Percentiles rank a stretch among this genome's conserved stretches.
These are phyloP conservation scores for Lathyrus tuberosus DNA, from an alignment of 306 rosid genomes.

Conservation along the genomic window DNA sequence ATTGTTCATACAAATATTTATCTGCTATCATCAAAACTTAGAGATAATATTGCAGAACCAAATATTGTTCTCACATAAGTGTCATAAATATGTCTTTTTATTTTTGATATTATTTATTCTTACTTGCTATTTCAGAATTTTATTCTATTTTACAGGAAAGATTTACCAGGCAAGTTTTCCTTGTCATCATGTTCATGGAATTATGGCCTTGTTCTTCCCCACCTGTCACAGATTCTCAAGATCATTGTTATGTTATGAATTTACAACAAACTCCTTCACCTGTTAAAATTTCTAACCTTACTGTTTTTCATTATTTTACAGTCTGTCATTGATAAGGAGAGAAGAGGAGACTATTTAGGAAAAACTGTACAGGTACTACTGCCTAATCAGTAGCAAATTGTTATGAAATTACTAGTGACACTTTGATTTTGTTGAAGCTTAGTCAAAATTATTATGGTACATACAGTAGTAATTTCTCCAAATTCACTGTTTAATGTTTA, in stretches of 20 bases:
- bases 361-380: slow-evolving; percentile 78
- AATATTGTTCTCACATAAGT: no score
- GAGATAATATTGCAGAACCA: no score
- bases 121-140: no score
- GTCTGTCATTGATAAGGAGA: slow-evolving; percentile 79
- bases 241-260: slow-evolving; percentile 21
- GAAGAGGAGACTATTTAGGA: slow-evolving; percentile 85
- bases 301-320: slow-evolving; percentile 27
- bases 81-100: no score
- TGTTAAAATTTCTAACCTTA: slow-evolving; percentile 15
- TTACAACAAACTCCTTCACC: slow-evolving; percentile 22
- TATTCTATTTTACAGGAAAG: slow-evolving; percentile 90
- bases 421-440: slow-evolving; percentile 8
- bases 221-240: slow-evolving; percentile 36
- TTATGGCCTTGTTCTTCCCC: neutral
- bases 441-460: neutral
- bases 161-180: slow-evolving; percentile 80
- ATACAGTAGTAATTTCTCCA: neutral
- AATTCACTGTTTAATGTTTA: neutral
- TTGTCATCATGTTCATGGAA: neutral
- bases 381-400: slow-evolving; percentile 28
- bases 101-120: no score
- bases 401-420: neutral
- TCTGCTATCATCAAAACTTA: no score
- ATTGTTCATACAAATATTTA: no score